Base-by-base conservation (phyloP, 768 basidiomycete species). In the Mycena rosella region DNA sequence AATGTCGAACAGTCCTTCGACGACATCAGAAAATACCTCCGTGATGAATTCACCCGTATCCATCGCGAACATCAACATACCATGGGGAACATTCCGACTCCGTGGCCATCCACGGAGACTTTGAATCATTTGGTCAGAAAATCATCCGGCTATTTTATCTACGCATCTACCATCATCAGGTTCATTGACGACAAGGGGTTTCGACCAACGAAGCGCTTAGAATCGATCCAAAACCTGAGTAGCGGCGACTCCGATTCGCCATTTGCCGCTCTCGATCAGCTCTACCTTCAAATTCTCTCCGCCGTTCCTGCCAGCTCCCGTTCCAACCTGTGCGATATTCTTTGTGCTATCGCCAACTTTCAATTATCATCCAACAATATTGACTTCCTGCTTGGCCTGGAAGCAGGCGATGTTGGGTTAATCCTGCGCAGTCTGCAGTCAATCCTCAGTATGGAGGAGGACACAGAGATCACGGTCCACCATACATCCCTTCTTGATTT, bases 141-240 rank as follows among this genome's bases (percentile, higher is more conserved):
- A 51, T 51, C 49, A 29, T 51, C 49, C 6, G 49, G 49, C 14
- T 29, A 51, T 51, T 51, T 51, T 27, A 51, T 51, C 27, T 51
- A 51, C 49, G 49, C 26, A 5, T 51, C 49, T 14, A 51, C 26
- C 17, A 18, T 51, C 15, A 51, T 51, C 49, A 51, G 29, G 9
- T 51, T 51, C 49, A 26, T 51, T 18, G 49, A 51, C 49, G 49
- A 51, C 14, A 26, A 51, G 29, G 7, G 29, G 9, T 51, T 51
- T 18, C 49, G 49, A 6, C 49, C 49, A 9, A 27, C 49, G 26
- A 27, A 51, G 5, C 49, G 27, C 2, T 27, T 51, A 6, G 26
- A 29, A 15, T 7, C 20, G 3, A 17, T 51, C 26, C 29, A 29
- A 27, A 27, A 27, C 26, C 10, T 51, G 5, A 30, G 2, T 3